phyloP scores from a whole-genome alignment of 176 grass and related monocot species.

The Saccharum spontaneum region DNA sequence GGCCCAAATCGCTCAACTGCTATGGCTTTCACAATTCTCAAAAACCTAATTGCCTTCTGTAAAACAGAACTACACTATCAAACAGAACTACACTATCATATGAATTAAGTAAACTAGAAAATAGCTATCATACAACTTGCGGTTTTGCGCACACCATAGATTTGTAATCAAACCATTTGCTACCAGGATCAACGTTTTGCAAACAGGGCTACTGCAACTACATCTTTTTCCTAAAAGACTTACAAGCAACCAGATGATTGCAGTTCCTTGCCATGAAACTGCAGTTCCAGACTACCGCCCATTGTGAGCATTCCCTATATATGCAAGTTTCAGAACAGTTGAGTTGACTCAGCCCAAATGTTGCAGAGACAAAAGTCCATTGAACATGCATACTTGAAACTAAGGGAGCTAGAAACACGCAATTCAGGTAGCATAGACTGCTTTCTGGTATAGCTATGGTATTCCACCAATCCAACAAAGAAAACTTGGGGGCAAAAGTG shows the following conservation, averaged over 20 bases:
- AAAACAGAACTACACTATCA: neutral
- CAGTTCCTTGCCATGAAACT: neutral
- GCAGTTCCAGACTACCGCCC: neutral
- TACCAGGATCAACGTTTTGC: neutral
- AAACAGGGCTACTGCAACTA: neutral
- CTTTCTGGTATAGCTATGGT: neutral
- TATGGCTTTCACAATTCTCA: neutral
- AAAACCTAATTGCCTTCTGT: neutral
- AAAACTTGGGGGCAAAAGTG: neutral
- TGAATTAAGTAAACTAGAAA: slow-evolving; percentile 2
- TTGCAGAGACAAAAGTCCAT: neutral
- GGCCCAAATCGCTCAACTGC: neutral
- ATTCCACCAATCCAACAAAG: neutral
- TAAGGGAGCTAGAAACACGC: neutral
- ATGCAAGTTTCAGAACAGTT: neutral
- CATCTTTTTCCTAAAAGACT: neutral
- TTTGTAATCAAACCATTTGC: slow-evolving; percentile 1
- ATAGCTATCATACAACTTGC: neutral
- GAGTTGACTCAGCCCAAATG: neutral
- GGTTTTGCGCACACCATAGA: neutral
- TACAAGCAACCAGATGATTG: neutral
- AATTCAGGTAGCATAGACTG: neutral
- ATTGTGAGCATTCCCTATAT: neutral
- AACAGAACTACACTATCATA: neutral
- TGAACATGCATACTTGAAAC: neutral